These are phyloP conservation scores for Ogataea thermomethanolica DNA, from an alignment of 805 yeast genomes.

Conservation along the genomic window DNA sequence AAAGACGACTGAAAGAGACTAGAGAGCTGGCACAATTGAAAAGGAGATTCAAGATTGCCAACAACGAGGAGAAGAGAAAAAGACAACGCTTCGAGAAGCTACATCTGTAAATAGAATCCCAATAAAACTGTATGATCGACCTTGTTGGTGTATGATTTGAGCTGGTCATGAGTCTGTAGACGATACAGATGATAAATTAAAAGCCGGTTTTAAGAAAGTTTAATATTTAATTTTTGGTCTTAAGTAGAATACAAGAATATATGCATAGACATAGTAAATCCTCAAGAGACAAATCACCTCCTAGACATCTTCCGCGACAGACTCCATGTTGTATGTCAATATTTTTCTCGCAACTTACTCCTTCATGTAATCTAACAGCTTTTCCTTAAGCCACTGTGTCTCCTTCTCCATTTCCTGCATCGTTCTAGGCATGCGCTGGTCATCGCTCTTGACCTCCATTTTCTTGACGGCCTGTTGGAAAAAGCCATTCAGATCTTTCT, in stretches of 20 bases:
- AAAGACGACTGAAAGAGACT: constrained; percentile 52
- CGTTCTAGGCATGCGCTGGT: constrained; percentile 54
- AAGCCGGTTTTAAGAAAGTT: too few species aligned
- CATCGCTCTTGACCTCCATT: constrained; percentile 42
- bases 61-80: constrained; percentile 14
- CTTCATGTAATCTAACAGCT: constrained; percentile 33
- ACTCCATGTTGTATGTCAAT: too few species aligned
- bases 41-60: constrained; percentile 24
- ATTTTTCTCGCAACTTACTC: not conserved
- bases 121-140: not conserved
- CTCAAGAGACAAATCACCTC: too few species aligned
- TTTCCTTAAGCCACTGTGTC: constrained; percentile 50
- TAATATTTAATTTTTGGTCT: too few species aligned
- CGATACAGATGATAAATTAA: too few species aligned
- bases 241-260: too few species aligned
- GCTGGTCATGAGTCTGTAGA: too few species aligned
- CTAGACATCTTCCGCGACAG: too few species aligned
- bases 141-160: too few species aligned
- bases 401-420: constrained; percentile 68
- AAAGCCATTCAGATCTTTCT: constrained; percentile 45
- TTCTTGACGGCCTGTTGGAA: constrained; percentile 25
- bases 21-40: constrained; percentile 34
- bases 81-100: constrained; percentile 24
- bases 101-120: constrained; percentile 11
- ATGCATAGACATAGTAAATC: too few species aligned